Evolutionary conservation across 1,284 basidiomycete genomes (phyloP).

Genomic region (Psilocybe mexicana): DNA sequence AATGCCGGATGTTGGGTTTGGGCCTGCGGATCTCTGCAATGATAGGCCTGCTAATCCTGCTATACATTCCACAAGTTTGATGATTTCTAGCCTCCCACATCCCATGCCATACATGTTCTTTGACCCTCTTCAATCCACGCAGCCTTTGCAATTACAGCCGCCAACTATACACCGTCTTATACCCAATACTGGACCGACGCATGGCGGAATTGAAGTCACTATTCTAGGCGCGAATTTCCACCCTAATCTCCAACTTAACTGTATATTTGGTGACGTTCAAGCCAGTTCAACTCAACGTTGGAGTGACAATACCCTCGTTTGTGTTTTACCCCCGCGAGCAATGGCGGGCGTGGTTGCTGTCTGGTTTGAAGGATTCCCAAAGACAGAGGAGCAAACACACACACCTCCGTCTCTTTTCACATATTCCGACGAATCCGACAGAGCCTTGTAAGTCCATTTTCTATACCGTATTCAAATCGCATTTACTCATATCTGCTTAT

Average conservation of each 20-base stretch:
- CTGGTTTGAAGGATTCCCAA: constrained; percentile 74
- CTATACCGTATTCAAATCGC: constrained; percentile 4
- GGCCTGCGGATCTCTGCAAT: constrained; percentile 24
- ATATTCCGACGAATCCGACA: constrained; percentile 89
- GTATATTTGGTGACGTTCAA: constrained; percentile 84
- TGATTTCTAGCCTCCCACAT: constrained; percentile 33
- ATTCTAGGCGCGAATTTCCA: constrained; percentile 91
- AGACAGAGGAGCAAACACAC: constrained; percentile 51
- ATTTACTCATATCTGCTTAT: constrained; percentile 8
- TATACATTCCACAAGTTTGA: constrained; percentile 17
- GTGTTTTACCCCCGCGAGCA: constrained; percentile 84
- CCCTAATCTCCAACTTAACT: constrained; percentile 65
- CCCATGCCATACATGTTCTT: constrained; percentile 63
- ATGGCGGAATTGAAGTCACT: constrained; percentile 95
- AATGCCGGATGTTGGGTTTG: constrained; percentile 30
- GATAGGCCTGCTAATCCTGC: constrained; percentile 22
- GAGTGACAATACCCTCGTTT: constrained; percentile 94
- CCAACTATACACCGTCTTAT: constrained; percentile 85
- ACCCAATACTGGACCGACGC: constrained; percentile 88
- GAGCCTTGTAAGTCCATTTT: constrained; percentile 67
- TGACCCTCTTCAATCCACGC: constrained; percentile 46
- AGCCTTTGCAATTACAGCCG: constrained; percentile 45
- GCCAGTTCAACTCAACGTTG: constrained; percentile 88
- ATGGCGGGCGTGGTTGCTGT: constrained; percentile 90
- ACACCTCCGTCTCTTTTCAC: constrained; percentile 71